phyloP scores from a whole-genome alignment of 1,284 basidiomycete species.

The Erythrobasidium hasegawianum region DNA sequence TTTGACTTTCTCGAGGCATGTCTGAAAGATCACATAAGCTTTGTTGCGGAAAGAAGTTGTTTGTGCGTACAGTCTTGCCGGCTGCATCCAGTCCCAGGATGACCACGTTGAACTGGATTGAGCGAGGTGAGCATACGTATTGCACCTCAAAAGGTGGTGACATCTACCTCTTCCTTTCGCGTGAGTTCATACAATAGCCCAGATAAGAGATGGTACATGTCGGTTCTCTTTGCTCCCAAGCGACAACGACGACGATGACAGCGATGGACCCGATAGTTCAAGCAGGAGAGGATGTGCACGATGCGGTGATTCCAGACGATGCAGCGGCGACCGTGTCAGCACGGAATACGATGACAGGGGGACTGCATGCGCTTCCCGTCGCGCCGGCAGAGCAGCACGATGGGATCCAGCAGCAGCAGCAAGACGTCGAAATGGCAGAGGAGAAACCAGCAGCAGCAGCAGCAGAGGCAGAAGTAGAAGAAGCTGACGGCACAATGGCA shows the following conservation, averaged over 20 bases:
- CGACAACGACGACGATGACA: slow-evolving; percentile 22
- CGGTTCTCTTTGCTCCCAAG: not conserved
- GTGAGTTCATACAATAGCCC: slow-evolving; percentile 84
- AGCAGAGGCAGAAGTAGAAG: not conserved
- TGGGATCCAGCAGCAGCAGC: slow-evolving; percentile 1
- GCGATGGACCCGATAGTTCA: slow-evolving; percentile 17
- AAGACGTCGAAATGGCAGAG: slow-evolving; percentile 18
- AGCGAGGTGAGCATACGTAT: not conserved
- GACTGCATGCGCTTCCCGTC: slow-evolving; percentile 6
- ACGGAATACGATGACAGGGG: slow-evolving; percentile 1
- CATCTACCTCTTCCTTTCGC: slow-evolving; percentile 68
- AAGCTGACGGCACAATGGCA: slow-evolving; percentile 2
- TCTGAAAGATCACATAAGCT: slow-evolving; percentile 54
- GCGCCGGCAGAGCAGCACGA: slow-evolving; percentile 16
- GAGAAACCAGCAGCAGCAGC: too few species aligned
- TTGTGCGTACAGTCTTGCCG: slow-evolving; percentile 72
- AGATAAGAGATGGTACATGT: slow-evolving; percentile 85
- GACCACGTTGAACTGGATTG: slow-evolving; percentile 70
- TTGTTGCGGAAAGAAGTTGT: not conserved
- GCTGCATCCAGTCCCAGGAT: slow-evolving; percentile 74
- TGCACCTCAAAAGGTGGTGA: not conserved
- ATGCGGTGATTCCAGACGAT: slow-evolving; percentile 15
- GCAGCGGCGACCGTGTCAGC: slow-evolving; percentile 1
- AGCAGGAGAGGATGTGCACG: slow-evolving; percentile 7
- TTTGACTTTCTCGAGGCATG: slow-evolving; percentile 85